A percentile compares a stretch with the other conserved stretches of the same genome.
Evolutionary conservation across 129 eudicot genomes (phyloP).

Genomic region (Arctium lappa): DNA sequence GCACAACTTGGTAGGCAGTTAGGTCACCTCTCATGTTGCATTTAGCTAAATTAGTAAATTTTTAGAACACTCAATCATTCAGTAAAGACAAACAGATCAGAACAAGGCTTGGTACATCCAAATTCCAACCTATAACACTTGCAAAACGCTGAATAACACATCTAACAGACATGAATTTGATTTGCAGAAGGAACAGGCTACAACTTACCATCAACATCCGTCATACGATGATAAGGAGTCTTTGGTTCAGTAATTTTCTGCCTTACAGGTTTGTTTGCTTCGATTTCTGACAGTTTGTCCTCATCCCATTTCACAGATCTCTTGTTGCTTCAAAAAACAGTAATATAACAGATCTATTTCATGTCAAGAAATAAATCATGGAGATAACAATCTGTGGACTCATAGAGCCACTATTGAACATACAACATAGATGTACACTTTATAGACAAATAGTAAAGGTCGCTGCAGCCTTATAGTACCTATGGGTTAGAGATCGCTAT

Average conservation of each 20-base stretch:
- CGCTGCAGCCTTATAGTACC: not conserved
- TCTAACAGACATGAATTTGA: not conserved
- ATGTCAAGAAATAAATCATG: not conserved
- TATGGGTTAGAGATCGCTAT: not conserved
- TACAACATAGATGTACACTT: not conserved
- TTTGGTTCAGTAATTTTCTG: conserved; percentile 98
- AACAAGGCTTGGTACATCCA: conserved; percentile 7
- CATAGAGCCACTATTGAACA: not conserved
- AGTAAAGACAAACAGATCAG: not conserved
- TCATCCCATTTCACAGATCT: conserved; percentile 87
- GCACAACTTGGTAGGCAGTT: no score
- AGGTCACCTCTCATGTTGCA: no score
- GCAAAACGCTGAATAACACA: conserved; percentile 8
- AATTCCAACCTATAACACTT: not conserved
- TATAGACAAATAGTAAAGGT: not conserved
- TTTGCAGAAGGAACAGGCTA: not conserved
- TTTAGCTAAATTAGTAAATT: no score
- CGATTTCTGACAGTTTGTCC: conserved; percentile 75
- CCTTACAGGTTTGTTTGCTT: conserved; percentile 89
- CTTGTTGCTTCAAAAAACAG: conserved; percentile 25
- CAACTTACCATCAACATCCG: conserved; percentile 70
- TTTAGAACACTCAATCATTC: not conserved
- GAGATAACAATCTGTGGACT: not conserved
- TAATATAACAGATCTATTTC: not conserved
- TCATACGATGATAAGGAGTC: conserved; percentile 93